Conservation (phyloP, 176 grass and related monocot species). For the Thinopyrum elongatum region DNA sequence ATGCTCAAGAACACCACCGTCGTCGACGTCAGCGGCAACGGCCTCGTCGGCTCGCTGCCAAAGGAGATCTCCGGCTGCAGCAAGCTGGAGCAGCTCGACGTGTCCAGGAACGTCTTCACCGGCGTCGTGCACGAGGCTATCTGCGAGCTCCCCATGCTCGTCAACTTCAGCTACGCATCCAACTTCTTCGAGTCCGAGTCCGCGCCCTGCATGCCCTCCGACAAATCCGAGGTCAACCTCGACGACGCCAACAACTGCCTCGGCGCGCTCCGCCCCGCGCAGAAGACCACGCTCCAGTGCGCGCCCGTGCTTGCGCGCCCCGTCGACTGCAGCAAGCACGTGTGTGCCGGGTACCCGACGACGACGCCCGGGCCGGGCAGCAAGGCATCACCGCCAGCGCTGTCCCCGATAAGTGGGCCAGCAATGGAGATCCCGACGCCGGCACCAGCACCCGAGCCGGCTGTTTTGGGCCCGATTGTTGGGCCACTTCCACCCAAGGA, state of each 20-base stretch:
- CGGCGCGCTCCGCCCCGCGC: slow-evolving; percentile 16
- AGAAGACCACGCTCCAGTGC: slow-evolving; percentile 51
- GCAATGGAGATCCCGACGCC: too few species aligned
- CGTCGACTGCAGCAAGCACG: slow-evolving; percentile 47
- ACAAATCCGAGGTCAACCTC: background rate
- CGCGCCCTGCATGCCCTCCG: slow-evolving; percentile 24
- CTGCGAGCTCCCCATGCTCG: slow-evolving; percentile 44
- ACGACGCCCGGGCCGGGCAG: too few species aligned
- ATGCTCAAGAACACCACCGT: background rate
- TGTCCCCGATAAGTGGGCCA: background rate
- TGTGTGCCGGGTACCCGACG: background rate
- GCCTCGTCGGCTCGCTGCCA: slow-evolving; percentile 17
- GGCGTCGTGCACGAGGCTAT: slow-evolving; percentile 42
- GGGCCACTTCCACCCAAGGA: background rate
- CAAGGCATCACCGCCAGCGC: too few species aligned
- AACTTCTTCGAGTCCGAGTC: slow-evolving; percentile 68
- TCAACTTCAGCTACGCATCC: slow-evolving; percentile 65
- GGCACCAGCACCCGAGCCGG: background rate
- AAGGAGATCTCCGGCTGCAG: background rate
- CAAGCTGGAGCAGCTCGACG: slow-evolving; percentile 11
- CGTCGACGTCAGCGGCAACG: slow-evolving; percentile 39
- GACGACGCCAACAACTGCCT: slow-evolving; percentile 48
- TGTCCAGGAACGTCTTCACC: slow-evolving; percentile 30
- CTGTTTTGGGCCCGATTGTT: background rate
- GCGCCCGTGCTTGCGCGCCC: slow-evolving; percentile 43